Conservation (phyloP, 805 yeast species). For the Kodamaea fukazawae region DNA sequence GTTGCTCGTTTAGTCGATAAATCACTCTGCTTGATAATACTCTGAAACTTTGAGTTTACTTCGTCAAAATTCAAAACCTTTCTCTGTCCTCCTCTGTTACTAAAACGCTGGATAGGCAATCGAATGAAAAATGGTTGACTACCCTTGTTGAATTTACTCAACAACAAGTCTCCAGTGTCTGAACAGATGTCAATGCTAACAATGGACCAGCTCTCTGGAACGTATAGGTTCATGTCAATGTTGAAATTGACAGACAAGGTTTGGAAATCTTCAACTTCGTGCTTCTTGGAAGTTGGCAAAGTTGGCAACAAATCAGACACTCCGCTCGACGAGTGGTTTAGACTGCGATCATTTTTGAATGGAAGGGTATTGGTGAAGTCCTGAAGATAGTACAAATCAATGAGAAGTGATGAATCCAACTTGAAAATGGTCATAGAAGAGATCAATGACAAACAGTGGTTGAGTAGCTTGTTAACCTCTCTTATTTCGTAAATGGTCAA, state of each 20-base stretch:
- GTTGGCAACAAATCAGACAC: conserved; percentile 12
- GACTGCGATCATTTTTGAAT: conserved; percentile 18
- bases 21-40: conserved; percentile 62
- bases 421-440: conserved; percentile 22
- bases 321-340: conserved; percentile 14
- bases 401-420: conserved; percentile 13
- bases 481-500: conserved; percentile 16
- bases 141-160: conserved; percentile 42
- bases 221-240: conserved; percentile 10
- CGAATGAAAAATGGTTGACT: conserved; percentile 47
- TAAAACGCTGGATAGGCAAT: conserved; percentile 57
- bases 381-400: conserved; percentile 18
- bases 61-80: conserved; percentile 43
- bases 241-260: conserved; percentile 9
- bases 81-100: conserved; percentile 33
- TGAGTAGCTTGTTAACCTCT: conserved; percentile 15
- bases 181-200: conserved; percentile 61
- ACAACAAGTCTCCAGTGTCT: conserved; percentile 53
- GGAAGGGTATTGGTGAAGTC: conserved; percentile 21
- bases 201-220: conserved; percentile 54
- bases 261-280: conserved; percentile 1
- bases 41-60: conserved; percentile 27
- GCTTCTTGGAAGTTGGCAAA: not conserved
- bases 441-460: conserved; percentile 17
- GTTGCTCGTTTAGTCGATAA: conserved; percentile 52